phyloP scores from a whole-genome alignment of 164 flowering plant genomes.

The Hamamelis virginiana region DNA sequence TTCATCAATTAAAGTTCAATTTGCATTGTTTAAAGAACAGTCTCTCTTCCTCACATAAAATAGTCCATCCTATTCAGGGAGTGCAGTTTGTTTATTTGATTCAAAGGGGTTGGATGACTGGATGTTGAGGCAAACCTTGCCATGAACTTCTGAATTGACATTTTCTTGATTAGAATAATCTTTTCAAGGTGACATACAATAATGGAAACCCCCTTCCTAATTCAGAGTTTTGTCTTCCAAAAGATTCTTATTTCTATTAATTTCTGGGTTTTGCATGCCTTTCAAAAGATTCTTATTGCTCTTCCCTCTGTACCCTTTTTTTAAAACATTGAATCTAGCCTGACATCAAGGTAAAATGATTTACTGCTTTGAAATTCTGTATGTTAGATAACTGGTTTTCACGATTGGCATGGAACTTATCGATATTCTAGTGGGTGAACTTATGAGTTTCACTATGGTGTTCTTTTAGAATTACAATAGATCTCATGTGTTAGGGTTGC shows the following conservation, averaged over 20 bases:
- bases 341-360: too few relatives aligned
- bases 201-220: neutral
- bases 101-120: neutral
- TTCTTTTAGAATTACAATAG: too few relatives aligned
- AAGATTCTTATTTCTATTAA: constrained; percentile 1
- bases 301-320: neutral
- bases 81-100: constrained; percentile 7
- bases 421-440: too few relatives aligned
- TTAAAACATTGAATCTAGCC: too few relatives aligned
- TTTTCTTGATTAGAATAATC: neutral
- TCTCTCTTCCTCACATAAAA: neutral
- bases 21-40: neutral
- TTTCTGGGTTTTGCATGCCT: too few relatives aligned
- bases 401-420: too few relatives aligned
- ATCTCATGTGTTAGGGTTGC: too few relatives aligned
- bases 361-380: too few relatives aligned
- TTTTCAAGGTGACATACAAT: neutral
- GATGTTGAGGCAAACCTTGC: neutral
- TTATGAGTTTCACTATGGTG: too few relatives aligned
- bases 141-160: neutral
- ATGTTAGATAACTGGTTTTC: too few relatives aligned
- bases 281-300: constrained; percentile 2
- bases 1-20: constrained; percentile 1
- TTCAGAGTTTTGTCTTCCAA: neutral
- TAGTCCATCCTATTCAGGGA: neutral